phyloP scores from a whole-genome alignment of 768 basidiomycete genomes.

The Agaricus bisporus region DNA sequence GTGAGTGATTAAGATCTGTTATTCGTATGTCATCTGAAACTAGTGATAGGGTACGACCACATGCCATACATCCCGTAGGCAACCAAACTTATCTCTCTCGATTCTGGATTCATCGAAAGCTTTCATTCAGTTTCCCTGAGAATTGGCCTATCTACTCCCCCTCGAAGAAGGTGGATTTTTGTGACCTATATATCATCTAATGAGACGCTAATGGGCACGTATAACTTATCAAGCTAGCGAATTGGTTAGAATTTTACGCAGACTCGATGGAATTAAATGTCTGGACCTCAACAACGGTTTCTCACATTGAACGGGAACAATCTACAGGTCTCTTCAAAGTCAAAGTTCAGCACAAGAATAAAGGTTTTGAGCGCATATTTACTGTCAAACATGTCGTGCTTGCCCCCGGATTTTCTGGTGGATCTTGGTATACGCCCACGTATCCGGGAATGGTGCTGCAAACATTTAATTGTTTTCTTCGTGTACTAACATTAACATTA shows the following conservation, averaged over 20 bases:
- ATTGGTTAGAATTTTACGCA: constrained; percentile 62
- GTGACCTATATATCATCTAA: too few species aligned
- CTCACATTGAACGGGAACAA: constrained; percentile 28
- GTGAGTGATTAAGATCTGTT: constrained; percentile 31
- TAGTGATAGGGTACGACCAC: constrained; percentile 25
- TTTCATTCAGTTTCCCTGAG: constrained; percentile 39
- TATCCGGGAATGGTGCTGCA: constrained; percentile 34
- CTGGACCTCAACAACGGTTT: constrained; percentile 48
- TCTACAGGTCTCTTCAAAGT: constrained; percentile 6
- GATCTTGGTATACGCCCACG: constrained; percentile 36
- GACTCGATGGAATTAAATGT: constrained; percentile 54
- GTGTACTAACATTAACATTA: constrained; percentile 10
- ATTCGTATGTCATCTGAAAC: not conserved
- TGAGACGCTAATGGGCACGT: not conserved
- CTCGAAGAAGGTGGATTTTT: constrained; percentile 30
- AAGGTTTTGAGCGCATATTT: constrained; percentile 37
- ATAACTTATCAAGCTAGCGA: constrained; percentile 30
- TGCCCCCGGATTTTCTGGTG: constrained; percentile 46
- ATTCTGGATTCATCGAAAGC: not conserved
- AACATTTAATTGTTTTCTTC: not conserved
- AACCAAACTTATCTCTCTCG: not conserved
- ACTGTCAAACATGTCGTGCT: constrained; percentile 46
- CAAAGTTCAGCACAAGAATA: not conserved
- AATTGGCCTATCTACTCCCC: constrained; percentile 56
- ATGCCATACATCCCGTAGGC: constrained; percentile 12